Base-by-base conservation (phyloP, 306 rosid genomes). In the Coriaria nepalensis region DNA sequence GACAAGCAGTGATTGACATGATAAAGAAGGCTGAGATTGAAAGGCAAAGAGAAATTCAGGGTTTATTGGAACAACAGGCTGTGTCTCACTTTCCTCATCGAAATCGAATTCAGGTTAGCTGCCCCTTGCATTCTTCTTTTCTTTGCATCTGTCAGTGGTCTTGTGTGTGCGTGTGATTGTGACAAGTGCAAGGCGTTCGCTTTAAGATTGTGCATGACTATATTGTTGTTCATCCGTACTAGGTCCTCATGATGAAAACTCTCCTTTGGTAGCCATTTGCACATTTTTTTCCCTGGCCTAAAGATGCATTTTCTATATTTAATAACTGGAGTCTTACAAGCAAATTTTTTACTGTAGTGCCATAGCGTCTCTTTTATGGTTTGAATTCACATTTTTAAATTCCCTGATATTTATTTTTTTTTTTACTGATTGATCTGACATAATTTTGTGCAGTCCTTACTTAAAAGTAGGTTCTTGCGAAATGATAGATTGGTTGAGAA, bases 1-100 rank as follows among this genome's bases (percentile, higher is more conserved):
- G 98, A 40, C 98, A 92, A 65, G 80, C 78, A 51, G 55, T 92
- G 66, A 85, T 92, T 63, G 98, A 85, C 72, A 92, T 92, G 94
- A 62, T 85, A 15, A 85, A 75, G 76, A 85, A 65, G 70, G 78
- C 86, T 61, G 81, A 73, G 77, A 71, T 61, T 67, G 93, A 82
- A 60, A 85, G 98, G 52, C 82, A 75, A 54, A 56, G 66, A 41
- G 96, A 92, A 63, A 73, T 82, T 71, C 83, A 77, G 61, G 80
- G 60, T 39, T 73, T 92, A 71, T 67, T 65, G 49, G 81, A 77
- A 65, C 86, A 62, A 42, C 77, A 62, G 40, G 77, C 79, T 4
- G 98, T 92, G 53, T 79, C 98, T 34, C 75, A 70, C 61, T 92
- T 92, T 45, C 70, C 93, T 66, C 98, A 92, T 65, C 95, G 95